Evolutionary conservation across 176 grass and related monocot genomes (phyloP), one percentile per base, ranked within the genome.

Genomic region (Eleusine indica): DNA sequence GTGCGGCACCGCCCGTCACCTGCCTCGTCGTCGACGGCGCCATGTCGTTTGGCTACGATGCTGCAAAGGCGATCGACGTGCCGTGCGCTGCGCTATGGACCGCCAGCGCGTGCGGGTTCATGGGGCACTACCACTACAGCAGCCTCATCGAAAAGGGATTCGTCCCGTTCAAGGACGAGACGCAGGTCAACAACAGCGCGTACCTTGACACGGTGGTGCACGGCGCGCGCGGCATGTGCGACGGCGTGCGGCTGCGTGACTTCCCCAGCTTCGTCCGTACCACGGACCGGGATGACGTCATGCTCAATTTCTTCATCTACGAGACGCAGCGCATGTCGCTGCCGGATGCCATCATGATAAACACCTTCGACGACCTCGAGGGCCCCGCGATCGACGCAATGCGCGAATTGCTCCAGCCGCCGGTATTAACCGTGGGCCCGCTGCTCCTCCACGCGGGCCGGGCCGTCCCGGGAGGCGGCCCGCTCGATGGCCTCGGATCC

Each of bases 181-280:
- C 63, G 6, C 68, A 88, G 3, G 77, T 71, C 0, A 85, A 92
- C 73, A 38, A 13, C 17, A 8, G 0, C 30, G 7, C 44, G 7
- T 78, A 70, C 53, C 86, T 96, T 0, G 90, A 90, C n/a, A 87
- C 90, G 15, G 66, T 81, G 56, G 60, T 84, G 1, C 10, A 71
- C 21, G 89, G 90, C 75, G 77, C 92, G 9, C 60, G 60, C 0
- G 93, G 90, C 13, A 85, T 87, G 88, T 80, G 84, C 60, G 15
- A 38, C 15, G 51, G 63, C 9, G 56, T 92, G 10, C 49, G 61
- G 22, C 80, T 96, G 21, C 87, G 87, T 5, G 93, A 96, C 29
- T 82, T 96, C 43, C 93, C 90, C 0, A 91, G 21, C 73, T 92
- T 92, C 60, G 52, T 96, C 12, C 83, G 93, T 51, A 92, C 86